phyloP scores from a whole-genome alignment of 2,329 filamentous ascomycete species.

The Monilinia laxa region DNA sequence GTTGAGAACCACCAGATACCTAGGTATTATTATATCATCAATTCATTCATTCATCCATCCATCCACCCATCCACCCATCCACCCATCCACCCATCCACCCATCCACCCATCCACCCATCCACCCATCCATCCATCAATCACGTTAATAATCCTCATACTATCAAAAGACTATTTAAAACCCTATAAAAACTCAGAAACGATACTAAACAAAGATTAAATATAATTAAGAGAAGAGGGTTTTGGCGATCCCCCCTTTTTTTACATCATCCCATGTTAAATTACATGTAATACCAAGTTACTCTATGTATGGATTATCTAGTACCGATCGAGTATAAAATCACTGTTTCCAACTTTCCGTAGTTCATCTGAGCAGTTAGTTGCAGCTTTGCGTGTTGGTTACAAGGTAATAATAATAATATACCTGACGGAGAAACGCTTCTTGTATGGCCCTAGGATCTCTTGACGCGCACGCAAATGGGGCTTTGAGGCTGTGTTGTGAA shows the following conservation, averaged over 20 bases:
- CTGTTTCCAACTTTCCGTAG: background rate
- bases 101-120: too few species aligned
- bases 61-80: too few species aligned
- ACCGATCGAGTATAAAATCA: background rate
- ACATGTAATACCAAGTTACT: background rate
- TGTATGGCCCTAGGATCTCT: background rate
- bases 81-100: too few species aligned
- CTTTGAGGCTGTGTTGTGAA: slow-evolving; percentile 7
- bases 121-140: too few species aligned
- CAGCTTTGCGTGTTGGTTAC: background rate
- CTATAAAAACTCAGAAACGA: too few species aligned
- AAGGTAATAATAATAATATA: background rate
- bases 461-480: slow-evolving; percentile 24
- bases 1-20: too few species aligned
- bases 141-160: too few species aligned
- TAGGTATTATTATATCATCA: background rate
- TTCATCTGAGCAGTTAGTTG: background rate
- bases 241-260: background rate
- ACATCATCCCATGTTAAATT: background rate
- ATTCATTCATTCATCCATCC: too few species aligned
- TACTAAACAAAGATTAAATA: background rate
- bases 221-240: background rate
- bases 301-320: background rate
- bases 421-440: background rate
- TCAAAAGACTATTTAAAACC: too few species aligned